Conservation (phyloP, 306 rosid species). For the Dryas drummondii region DNA sequence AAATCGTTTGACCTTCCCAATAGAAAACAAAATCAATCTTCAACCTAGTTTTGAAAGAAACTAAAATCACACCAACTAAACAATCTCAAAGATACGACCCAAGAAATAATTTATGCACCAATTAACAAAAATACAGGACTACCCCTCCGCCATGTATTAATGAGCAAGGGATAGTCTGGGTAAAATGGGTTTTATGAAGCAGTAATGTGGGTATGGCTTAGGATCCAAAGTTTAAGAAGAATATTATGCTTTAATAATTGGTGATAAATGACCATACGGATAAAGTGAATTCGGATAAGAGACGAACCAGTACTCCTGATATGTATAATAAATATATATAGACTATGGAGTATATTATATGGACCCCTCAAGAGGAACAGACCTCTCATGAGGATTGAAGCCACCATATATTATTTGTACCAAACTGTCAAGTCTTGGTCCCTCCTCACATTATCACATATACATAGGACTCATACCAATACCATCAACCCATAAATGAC, state of each 20-base stretch:
- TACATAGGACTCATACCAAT: conserved; percentile 21
- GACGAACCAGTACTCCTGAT: conserved; percentile 37
- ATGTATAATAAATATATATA: not conserved
- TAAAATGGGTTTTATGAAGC: conserved; percentile 12
- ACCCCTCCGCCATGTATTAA: too few species aligned
- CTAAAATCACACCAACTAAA: too few species aligned
- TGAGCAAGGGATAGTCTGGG: too few species aligned
- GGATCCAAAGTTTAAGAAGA: conserved; percentile 40
- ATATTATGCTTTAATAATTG: conserved; percentile 64
- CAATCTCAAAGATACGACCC: too few species aligned
- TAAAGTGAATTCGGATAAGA: conserved; percentile 51
- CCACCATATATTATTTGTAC: conserved; percentile 32
- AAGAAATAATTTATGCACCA: too few species aligned
- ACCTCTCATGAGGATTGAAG: conserved; percentile 34
- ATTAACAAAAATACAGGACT: too few species aligned
- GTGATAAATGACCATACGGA: conserved; percentile 53
- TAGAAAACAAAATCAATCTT: too few species aligned
- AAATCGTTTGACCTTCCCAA: too few species aligned
- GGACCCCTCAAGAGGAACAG: conserved; percentile 41
- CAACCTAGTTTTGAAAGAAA: too few species aligned
- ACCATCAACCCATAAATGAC: conserved; percentile 44
- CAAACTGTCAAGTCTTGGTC: conserved; percentile 14
- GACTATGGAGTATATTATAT: conserved; percentile 13
- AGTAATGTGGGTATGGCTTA: conserved; percentile 15
- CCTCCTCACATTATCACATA: conserved; percentile 36